phyloP scores from a whole-genome alignment of 2,329 filamentous ascomycete genomes.

The Alternaria rosae region DNA sequence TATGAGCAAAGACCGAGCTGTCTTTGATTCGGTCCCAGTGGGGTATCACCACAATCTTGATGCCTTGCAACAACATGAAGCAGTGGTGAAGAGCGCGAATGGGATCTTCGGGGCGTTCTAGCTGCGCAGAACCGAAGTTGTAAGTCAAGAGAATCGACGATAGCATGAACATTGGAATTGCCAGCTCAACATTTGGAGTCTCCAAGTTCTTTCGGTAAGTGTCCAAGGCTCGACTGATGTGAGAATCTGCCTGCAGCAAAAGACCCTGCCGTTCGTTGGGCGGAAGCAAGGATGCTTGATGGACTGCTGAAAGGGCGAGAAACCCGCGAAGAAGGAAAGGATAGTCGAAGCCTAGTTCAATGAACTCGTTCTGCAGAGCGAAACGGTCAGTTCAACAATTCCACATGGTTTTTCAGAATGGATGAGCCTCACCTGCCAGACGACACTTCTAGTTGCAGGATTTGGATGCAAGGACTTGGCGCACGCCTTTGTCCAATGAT shows the following conservation, averaged over 20 bases:
- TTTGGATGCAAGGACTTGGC: slow-evolving; percentile 31
- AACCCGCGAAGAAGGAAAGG: slow-evolving; percentile 41
- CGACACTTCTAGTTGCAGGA: slow-evolving; percentile 8
- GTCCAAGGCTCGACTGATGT: slow-evolving; percentile 36
- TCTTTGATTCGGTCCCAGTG: slow-evolving; percentile 31
- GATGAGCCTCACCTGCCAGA: slow-evolving; percentile 17
- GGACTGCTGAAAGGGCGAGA: slow-evolving; percentile 39
- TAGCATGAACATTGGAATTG: slow-evolving; percentile 42
- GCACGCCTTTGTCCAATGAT: slow-evolving; percentile 38
- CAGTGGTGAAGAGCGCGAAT: slow-evolving; percentile 39
- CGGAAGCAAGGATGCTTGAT: slow-evolving; percentile 32
- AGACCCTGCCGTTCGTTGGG: slow-evolving; percentile 30
- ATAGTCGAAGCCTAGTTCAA: slow-evolving; percentile 37
- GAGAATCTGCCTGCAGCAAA: slow-evolving; percentile 36
- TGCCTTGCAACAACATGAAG: slow-evolving; percentile 38
- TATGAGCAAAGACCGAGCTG: slow-evolving; percentile 23
- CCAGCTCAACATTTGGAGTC: slow-evolving; percentile 26
- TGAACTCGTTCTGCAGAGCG: slow-evolving; percentile 16
- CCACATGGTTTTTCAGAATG: neutral
- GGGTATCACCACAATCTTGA: slow-evolving; percentile 34
- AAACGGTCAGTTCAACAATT: neutral
- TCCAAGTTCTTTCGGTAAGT: slow-evolving; percentile 34
- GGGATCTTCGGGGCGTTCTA: slow-evolving; percentile 38
- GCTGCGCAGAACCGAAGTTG: slow-evolving; percentile 38
- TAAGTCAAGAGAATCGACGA: slow-evolving; percentile 38